These are phyloP conservation scores for Adansonia rubrostipa DNA, from an alignment of 441 rosid genomes.

Conservation along the genomic window DNA sequence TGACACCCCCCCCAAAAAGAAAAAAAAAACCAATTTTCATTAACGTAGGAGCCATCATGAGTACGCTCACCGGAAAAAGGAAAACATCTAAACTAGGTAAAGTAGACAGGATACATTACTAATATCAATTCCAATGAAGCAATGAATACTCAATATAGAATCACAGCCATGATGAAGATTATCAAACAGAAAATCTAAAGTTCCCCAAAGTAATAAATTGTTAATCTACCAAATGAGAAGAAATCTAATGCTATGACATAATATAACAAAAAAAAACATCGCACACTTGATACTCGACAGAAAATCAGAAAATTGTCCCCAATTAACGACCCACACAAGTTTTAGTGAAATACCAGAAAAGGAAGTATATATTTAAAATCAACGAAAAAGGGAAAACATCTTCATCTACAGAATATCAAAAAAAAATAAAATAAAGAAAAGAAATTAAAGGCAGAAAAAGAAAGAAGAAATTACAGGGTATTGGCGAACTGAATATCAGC, in stretches of 20 bases:
- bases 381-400: background rate
- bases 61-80: background rate
- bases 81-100: background rate
- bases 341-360: background rate
- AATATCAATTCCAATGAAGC: background rate
- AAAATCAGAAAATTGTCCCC: background rate
- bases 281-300: background rate
- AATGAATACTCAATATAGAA: background rate
- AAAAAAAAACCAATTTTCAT: slow-evolving; percentile 3
- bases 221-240: background rate
- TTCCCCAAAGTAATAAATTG: background rate
- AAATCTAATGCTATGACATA: background rate
- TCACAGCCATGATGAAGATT: background rate
- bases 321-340: background rate
- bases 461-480: slow-evolving; percentile 60
- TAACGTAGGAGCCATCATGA: background rate
- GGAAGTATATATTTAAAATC: background rate
- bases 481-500: slow-evolving; percentile 99
- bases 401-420: background rate
- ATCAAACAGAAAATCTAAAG: background rate
- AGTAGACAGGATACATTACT: background rate
- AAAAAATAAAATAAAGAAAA: background rate
- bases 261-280: background rate
- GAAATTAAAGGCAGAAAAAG: background rate
- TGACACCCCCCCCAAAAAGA: background rate